Evolutionary conservation across 2,329 filamentous ascomycete species (phyloP).

Genomic region (Raffaelea ambrosiae): DNA sequence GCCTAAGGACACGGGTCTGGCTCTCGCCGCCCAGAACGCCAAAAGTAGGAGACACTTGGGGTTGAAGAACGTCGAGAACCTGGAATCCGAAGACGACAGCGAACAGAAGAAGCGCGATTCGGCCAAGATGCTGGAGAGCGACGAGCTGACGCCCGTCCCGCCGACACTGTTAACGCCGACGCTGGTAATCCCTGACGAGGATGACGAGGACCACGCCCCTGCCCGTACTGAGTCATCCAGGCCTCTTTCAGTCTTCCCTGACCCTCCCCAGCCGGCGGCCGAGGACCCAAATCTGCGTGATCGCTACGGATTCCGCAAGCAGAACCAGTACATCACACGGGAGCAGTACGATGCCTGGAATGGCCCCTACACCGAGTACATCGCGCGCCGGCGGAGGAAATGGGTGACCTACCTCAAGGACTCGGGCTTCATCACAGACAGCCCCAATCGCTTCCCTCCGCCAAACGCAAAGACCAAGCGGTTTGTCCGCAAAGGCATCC

Average conservation of each 20-base stretch:
- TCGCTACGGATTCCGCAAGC: slow-evolving; percentile 87
- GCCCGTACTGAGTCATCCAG: slow-evolving; percentile 1
- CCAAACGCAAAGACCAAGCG: slow-evolving; percentile 78
- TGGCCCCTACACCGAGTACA: slow-evolving; percentile 62
- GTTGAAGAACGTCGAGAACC: slow-evolving; percentile 15
- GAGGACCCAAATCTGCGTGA: slow-evolving; percentile 54
- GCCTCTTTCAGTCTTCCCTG: neutral
- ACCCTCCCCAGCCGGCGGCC: neutral
- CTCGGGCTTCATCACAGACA: slow-evolving; percentile 60
- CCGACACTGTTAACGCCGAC: slow-evolving; percentile 1
- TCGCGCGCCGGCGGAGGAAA: slow-evolving; percentile 68
- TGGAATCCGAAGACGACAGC: slow-evolving; percentile 6
- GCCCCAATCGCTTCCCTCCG: slow-evolving; percentile 70
- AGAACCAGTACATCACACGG: slow-evolving; percentile 66
- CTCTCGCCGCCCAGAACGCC: slow-evolving; percentile 15
- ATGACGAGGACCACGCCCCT: too few relatives aligned
- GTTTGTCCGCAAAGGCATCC: slow-evolving; percentile 87
- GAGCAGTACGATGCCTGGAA: slow-evolving; percentile 81
- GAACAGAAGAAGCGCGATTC: slow-evolving; percentile 38
- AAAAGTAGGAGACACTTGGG: slow-evolving; percentile 5
- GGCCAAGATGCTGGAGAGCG: slow-evolving; percentile 34
- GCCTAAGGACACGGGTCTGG: slow-evolving; percentile 25
- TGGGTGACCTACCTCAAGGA: slow-evolving; percentile 75
- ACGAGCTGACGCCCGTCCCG: slow-evolving; percentile 9
- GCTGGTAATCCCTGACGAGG: neutral